Conservation (phyloP, 805 yeast species). For the Cyberlindnera sargentensis region DNA sequence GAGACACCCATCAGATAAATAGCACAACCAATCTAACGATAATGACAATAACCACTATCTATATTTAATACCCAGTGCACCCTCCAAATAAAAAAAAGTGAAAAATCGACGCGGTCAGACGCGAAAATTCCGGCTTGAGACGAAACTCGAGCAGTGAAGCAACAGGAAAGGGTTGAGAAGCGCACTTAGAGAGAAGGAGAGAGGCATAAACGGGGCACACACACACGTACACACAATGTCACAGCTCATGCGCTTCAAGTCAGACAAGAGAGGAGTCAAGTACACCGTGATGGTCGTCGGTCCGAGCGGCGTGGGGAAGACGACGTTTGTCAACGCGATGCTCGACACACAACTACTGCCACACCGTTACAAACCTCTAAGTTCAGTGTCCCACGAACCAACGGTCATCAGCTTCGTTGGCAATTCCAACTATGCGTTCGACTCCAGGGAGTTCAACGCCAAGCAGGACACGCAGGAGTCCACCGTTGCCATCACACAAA, state of each 20-base stretch:
- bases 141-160: too few species aligned
- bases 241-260: not conserved
- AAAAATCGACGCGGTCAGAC: too few species aligned
- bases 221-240: not conserved
- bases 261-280: slow-evolving; percentile 51
- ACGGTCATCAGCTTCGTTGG: slow-evolving; percentile 16
- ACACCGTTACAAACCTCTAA: slow-evolving; percentile 44
- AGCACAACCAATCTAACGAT: too few species aligned
- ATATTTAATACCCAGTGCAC: too few species aligned
- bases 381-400: slow-evolving; percentile 23
- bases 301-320: slow-evolving; percentile 69
- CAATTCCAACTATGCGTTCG: slow-evolving; percentile 37
- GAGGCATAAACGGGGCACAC: too few species aligned
- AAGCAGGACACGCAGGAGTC: slow-evolving; percentile 53
- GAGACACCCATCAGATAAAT: too few species aligned
- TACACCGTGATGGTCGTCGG: slow-evolving; percentile 73
- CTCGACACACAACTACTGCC: slow-evolving; percentile 55
- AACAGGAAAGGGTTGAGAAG: too few species aligned
- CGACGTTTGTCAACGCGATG: slow-evolving; percentile 65
- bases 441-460: slow-evolving; percentile 58
- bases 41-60: too few species aligned
- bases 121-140: too few species aligned
- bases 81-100: too few species aligned
- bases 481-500: slow-evolving; percentile 68
- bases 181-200: too few species aligned